Base-by-base conservation (phyloP, 441 rosid genomes). In the Jatropha podagrica region DNA sequence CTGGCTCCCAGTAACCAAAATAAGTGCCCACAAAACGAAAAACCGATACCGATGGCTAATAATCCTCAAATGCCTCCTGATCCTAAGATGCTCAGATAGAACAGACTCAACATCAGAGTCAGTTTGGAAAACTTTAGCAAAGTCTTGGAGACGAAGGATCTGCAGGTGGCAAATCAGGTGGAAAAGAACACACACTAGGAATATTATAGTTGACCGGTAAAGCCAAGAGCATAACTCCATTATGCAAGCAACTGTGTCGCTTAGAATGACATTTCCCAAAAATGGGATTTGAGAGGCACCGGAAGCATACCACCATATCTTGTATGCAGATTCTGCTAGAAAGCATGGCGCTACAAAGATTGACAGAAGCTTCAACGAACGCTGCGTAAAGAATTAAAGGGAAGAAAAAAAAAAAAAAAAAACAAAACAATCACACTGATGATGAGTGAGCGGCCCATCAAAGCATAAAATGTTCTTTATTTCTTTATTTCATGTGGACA, bases 231-330 rank as follows among this genome's bases (percentile, higher is more conserved):
- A 84, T 38, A 95, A 84, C 75, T 95, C 98, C 97, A 93, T 85
- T 15, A 82, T 3, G 83, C 99, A 95, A 12, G 99, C 96, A 1
- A 95, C 88, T 2, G 83, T 67, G 71, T 93, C 97, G 38, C 99
- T 93, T 58, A 90, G 76, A 86, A 87, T 72, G 26, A 89, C 92
- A 15, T 89, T 89, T 26, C 97, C 97, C 12, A 93, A 73, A 86
- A 93, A 95, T 3, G 99, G 99, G 74, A 95, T 95, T 68, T 87
- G 90, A 66, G 98, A 90, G 75, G 96, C 96, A 10, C 96, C 97
- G 7, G 99, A 93, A 4, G 96, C 94, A 66, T 95, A 93, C 99
- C 98, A 93, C 99, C 99, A 95, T 82, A 93, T 89, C 81, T 93
- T 93, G 83, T 93, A 95, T 40, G 94, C 89, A 20, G 85, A 80